Base-by-base conservation (phyloP, 345 rosid genomes). In the Moricandia moricandioides region DNA sequence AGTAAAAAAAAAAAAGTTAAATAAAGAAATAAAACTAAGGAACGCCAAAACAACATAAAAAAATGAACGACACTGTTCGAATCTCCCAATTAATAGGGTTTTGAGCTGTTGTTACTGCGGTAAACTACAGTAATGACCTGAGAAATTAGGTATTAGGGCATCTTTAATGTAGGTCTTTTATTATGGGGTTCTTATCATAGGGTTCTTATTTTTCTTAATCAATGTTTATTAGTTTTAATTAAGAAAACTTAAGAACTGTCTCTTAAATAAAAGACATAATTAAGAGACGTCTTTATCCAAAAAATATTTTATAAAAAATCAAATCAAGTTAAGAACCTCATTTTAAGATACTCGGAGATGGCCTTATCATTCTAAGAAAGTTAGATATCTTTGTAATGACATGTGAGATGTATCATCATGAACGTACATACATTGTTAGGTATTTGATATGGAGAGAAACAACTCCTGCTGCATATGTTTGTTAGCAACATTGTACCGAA, bases 381-480 rank as follows among this genome's bases (percentile, higher is more conserved):
- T 67, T 68, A 37, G 67, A 49, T 60, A 60, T 8, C 14, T 67
- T 47, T 69, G 70, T 62, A 76, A 63, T 43, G 65, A 39, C 79
- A 69, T 69, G 79, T 76, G 79, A 69, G 70, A 63, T 76, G 74
- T 76, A 62, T 68, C 74, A 76, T 69, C 17, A 17, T 54, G 70
- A 30, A 69, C 65, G 59, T 69, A 69, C 75, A 69, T n/a, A 69
- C 80, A 69, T n/a, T 69, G 75, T 76, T 76, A 76, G 79, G 79
- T 76, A 69, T 62, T 29, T 62, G 65, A 40, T 69, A 62, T 76
- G 65, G 75, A 54, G 65, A 62, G 16, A 69, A 62, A 76, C 51
- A 69, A 30, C 64, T 76, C 65, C 34, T 76, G 69, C 69, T 54
- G 49, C 74, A 69, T 54, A 62, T 69, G 39, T 52, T 69, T 61